These are phyloP conservation scores for Penicillium chermesinum DNA, from an alignment of 495 filamentous ascomycete genomes.

Conservation along the genomic window DNA sequence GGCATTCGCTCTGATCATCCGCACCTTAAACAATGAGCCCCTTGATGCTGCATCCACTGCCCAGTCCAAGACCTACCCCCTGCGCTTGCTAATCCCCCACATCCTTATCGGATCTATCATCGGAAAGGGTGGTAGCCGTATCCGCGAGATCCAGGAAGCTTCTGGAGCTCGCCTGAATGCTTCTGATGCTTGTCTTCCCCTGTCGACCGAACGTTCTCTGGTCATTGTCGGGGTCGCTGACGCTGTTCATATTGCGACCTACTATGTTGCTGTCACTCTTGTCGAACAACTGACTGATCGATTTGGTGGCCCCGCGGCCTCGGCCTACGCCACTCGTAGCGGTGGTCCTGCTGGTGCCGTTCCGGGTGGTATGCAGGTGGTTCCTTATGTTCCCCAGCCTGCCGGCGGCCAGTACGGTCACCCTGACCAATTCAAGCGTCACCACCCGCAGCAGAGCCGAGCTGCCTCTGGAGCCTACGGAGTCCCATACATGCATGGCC, in stretches of 20 bases:
- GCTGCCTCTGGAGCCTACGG: constrained; percentile 60
- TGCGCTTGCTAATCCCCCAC: constrained; percentile 92
- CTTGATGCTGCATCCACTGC: constrained; percentile 78
- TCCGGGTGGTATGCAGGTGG: constrained; percentile 95
- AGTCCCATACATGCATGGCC: constrained; percentile 66
- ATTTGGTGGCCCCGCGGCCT: constrained; percentile 92
- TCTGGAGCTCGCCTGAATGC: constrained; percentile 96
- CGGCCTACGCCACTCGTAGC: constrained; percentile 92
- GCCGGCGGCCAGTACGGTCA: constrained; percentile 87
- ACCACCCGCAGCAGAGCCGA: constrained; percentile 61
- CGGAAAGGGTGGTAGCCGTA: constrained; percentile 88
- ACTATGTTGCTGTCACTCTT: constrained; percentile 94
- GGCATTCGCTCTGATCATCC: constrained; percentile 97
- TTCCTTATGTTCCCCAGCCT: constrained; percentile 90
- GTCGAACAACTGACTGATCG: constrained; percentile 94
- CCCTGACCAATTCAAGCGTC: constrained; percentile 77
- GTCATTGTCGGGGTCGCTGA: constrained; percentile 87
- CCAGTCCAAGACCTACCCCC: constrained; percentile 94
- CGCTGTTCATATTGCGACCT: constrained; percentile 96
- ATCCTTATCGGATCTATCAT: constrained; percentile 98
- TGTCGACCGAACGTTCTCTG: constrained; percentile 94
- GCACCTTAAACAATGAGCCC: constrained; percentile 94
- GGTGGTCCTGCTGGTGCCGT: constrained; percentile 88
- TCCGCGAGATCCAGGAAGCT: constrained; percentile 97
- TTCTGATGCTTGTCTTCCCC: constrained; percentile 85